phyloP scores from a whole-genome alignment of 2,329 filamentous ascomycete species.

The Bimuria novae-zelandiae region DNA sequence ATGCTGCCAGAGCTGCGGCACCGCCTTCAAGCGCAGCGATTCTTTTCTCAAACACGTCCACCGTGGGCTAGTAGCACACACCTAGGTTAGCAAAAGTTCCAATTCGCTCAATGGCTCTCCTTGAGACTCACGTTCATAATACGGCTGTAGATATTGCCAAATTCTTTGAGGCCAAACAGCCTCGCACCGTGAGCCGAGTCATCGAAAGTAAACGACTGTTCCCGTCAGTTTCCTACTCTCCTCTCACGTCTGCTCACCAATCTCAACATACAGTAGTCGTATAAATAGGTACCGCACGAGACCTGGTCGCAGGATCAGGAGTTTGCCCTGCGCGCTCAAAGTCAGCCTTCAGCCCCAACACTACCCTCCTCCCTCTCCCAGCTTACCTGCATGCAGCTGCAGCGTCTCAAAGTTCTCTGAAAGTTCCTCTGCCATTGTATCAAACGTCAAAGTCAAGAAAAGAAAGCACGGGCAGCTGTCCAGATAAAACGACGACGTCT shows the following conservation, averaged over 20 bases:
- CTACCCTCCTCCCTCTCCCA: neutral
- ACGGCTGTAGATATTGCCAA: slow-evolving; percentile 96
- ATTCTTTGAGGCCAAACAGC: slow-evolving; percentile 95
- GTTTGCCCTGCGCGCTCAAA: slow-evolving; percentile 63
- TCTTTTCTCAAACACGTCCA: slow-evolving; percentile 95
- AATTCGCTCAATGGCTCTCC: neutral
- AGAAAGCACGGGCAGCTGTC: neutral
- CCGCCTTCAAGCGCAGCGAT: slow-evolving; percentile 95
- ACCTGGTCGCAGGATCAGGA: slow-evolving; percentile 79
- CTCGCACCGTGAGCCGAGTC: slow-evolving; percentile 93
- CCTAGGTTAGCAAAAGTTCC: neutral
- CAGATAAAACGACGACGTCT: neutral
- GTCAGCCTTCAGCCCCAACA: neutral
- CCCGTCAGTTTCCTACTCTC: slow-evolving; percentile 14
- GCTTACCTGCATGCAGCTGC: slow-evolving; percentile 55
- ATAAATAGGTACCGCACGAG: slow-evolving; percentile 94
- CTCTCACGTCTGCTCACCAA: neutral
- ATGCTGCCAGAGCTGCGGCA: slow-evolving; percentile 79
- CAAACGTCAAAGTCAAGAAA: neutral
- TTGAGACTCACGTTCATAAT: slow-evolving; percentile 80
- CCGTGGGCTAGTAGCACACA: slow-evolving; percentile 67
- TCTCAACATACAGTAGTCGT: slow-evolving; percentile 72
- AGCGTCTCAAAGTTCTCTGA: slow-evolving; percentile 56
- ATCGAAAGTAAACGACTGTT: slow-evolving; percentile 86
- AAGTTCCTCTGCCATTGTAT: slow-evolving; percentile 45